Evolutionary conservation across 805 yeast species (phyloP), one percentile per base, ranked within the genome.

Genomic region (Yamadazyma akitaensis): DNA sequence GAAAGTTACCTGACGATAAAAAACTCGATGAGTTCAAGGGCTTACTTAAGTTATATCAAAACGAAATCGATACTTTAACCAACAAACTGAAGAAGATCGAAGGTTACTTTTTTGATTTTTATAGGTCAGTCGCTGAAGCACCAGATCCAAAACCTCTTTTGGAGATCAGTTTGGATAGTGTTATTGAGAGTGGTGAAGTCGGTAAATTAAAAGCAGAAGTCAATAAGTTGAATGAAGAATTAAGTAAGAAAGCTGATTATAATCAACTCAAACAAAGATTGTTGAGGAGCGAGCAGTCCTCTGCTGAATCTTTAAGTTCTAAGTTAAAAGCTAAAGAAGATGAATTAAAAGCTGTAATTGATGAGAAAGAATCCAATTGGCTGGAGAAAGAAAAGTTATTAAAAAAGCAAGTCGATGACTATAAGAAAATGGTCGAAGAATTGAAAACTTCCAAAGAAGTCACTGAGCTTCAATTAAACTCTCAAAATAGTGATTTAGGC

Each of bases 81-180:
- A 80, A 80, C 53, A 80, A 94, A 51, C 82, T 88, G 45, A 88
- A 91, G 59, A 71, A 64, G 38, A 80, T 87, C 1, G 98, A 94
- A 58, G 71, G 76, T 33, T 75, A 82, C 26, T 85, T 94, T 58
- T 79, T 90, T 61, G 81, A 82, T 16, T 72, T 88, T 18, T 92
- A 92, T 68, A 72, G 88, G 46, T 72, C 81, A 13, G 68, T 92
- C 5, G 88, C 90, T 5, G 96, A 91, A 62, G 91, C 95, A 0
- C 97, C 97, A 0, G 97, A 92, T 67, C 98, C 98, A 1, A 80
- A 77, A 51, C 95, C 96, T 4, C 64, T 91, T 36, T 67, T 92
- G 48, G 86, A 85, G 55, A 76, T 81, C 33, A 80, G 91, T 1
- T 60, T 86, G 24, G 88, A 83, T 42, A 78, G 88, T 5, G 79